These are phyloP conservation scores for Colletotrichum eleusines DNA, from an alignment of 2,329 filamentous ascomycete species.

Conservation along the genomic window DNA sequence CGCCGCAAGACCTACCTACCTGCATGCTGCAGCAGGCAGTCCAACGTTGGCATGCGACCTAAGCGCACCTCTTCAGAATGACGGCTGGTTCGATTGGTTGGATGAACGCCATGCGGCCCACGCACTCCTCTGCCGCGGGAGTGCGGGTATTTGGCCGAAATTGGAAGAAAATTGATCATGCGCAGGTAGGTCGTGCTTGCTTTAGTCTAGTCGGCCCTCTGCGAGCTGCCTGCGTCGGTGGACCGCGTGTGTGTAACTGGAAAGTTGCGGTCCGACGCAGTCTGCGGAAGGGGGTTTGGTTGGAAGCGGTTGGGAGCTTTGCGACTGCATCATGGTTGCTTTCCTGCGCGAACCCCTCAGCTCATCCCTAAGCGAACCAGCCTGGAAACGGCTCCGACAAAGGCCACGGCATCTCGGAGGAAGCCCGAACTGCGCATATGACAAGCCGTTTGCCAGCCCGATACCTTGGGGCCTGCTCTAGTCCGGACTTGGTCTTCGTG, in stretches of 20 bases:
- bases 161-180: slow-evolving; percentile 3
- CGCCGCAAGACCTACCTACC: slow-evolving; percentile 5
- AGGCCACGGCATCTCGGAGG: neutral
- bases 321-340: slow-evolving; percentile 6
- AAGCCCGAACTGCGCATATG: neutral
- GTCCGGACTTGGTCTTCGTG: neutral
- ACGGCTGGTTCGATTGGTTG: slow-evolving; percentile 14
- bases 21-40: slow-evolving; percentile 3
- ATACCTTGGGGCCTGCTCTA: neutral
- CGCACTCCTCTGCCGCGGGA: slow-evolving; percentile 17
- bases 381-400: neutral
- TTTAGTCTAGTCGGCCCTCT: slow-evolving; percentile 6
- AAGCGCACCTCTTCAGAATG: slow-evolving; percentile 12
- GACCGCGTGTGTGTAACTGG: slow-evolving; percentile 1
- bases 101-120: slow-evolving; percentile 15
- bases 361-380: neutral
- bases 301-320: neutral
- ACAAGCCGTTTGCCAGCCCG: neutral
- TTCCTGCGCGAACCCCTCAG: slow-evolving; percentile 15
- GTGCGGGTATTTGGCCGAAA: neutral
- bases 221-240: neutral
- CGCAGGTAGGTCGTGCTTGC: slow-evolving; percentile 6
- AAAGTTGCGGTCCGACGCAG: neutral
- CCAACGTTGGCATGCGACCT: slow-evolving; percentile 28
- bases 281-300: neutral